A percentile compares a stretch with the other conserved stretches of the same genome.
phyloP scores from a whole-genome alignment of 1,284 basidiomycete genomes.

The Porodaedalea pini region DNA sequence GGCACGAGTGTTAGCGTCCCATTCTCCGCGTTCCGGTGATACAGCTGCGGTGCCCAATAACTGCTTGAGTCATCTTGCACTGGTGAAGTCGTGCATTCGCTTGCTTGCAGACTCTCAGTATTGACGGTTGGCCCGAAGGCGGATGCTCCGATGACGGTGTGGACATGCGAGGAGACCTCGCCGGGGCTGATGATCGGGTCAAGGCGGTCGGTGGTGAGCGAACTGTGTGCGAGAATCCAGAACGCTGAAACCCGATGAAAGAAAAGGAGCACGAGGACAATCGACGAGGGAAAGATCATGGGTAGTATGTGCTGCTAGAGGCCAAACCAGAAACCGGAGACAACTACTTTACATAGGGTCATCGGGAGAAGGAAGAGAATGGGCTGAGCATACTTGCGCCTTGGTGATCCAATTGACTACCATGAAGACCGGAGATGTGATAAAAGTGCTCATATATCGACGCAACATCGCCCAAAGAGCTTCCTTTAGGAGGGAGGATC shows the following conservation, averaged over 20 bases:
- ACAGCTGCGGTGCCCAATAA: conserved; percentile 14
- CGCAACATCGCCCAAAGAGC: no score
- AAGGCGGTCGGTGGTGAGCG: conserved; percentile 37
- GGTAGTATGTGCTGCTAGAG: no score
- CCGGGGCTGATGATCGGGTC: conserved; percentile 41
- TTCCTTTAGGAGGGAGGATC: no score
- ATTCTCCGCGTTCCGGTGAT: not conserved
- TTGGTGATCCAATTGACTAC: not conserved
- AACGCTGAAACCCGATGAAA: not conserved
- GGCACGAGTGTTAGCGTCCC: conserved; percentile 3
- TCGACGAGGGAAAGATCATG: not conserved
- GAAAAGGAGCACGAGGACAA: not conserved
- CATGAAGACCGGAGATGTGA: not conserved
- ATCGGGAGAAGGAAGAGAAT: not conserved
- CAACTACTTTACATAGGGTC: not conserved
- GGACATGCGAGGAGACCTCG: conserved; percentile 38
- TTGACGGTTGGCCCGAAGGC: conserved; percentile 37
- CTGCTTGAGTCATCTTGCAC: conserved; percentile 38
- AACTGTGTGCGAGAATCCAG: conserved; percentile 7
- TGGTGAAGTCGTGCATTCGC: conserved; percentile 41
- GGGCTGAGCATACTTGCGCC: not conserved
- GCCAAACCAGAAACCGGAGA: no score
- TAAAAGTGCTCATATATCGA: no score
- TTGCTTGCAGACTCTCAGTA: conserved; percentile 33
- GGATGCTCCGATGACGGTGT: conserved; percentile 42